phyloP scores from a whole-genome alignment of 1,284 basidiomycete species.

The Fomitopsis betulina region DNA sequence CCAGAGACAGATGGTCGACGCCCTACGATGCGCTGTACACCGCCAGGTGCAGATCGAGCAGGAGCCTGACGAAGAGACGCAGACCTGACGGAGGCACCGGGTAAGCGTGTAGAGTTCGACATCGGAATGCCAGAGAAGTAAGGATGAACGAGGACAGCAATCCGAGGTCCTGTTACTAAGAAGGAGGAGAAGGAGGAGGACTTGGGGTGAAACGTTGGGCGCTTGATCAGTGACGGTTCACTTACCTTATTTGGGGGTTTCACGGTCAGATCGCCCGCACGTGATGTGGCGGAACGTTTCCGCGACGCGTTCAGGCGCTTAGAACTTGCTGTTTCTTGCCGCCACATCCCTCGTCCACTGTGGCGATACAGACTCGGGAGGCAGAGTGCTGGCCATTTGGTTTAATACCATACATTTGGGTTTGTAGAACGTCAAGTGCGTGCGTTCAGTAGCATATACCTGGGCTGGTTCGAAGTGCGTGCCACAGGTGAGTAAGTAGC shows the following conservation, averaged over 20 bases:
- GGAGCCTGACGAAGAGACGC: constrained; percentile 17
- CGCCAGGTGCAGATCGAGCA: constrained; percentile 12
- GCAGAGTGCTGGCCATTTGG: too few species aligned
- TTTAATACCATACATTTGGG: too few species aligned
- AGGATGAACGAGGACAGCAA: too few species aligned
- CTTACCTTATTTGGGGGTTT: not conserved
- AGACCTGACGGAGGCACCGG: not conserved
- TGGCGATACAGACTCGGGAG: too few species aligned
- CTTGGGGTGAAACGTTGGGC: too few species aligned
- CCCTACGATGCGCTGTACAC: constrained; percentile 10
- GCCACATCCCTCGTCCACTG: not conserved
- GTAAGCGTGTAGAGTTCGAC: not conserved
- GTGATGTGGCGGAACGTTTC: not conserved
- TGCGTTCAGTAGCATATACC: too few species aligned
- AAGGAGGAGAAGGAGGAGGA: too few species aligned
- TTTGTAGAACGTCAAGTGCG: too few species aligned
- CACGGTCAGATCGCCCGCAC: not conserved
- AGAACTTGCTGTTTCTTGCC: not conserved
- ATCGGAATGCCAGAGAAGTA: not conserved
- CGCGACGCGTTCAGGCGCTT: not conserved
- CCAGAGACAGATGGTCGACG: constrained; percentile 26
- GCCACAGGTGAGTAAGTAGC: too few species aligned
- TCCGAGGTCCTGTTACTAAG: too few species aligned
- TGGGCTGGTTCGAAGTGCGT: too few species aligned
- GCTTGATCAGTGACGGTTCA: not conserved